Base-by-base conservation (phyloP, 345 rosid genomes). In the Isatis tinctoria region DNA sequence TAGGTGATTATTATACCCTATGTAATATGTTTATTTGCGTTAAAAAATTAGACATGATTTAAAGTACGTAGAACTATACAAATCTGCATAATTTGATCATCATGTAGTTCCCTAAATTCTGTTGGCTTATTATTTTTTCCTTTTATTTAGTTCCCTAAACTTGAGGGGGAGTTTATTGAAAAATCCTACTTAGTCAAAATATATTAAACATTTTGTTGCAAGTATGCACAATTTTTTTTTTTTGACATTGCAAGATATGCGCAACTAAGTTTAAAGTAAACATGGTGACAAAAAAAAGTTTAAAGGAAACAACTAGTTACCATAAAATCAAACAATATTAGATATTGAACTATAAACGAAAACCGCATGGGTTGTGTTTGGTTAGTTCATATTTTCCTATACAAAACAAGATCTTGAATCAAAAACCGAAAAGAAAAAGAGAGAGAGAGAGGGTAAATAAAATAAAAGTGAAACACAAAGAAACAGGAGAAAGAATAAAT, bases 301-400 rank as follows among this genome's bases (percentile, higher is more conserved):
- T 0, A 8, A 22, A 49, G 52, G 26, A 14, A 60, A 16, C 13
- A 32, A 60, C n/a, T 68, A 40, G 6, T 59, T 51, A 28, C 69
- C 36, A 68, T 33, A 67, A 61, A 53, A 11, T 40, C 17, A 53
- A 69, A 32, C 49, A 43, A 17, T 51, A 28, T 32, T 58, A 48
- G 67, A 66, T 59, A 59, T 54, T 48, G 35, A 59, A 13, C 10
- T 37, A 28, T 28, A 67, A 74, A 67, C 16, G 68, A 75, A 43
- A 74, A 39, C 20, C n/a, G 74, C 74, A 75, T 60, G 79, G 28
- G 11, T 75, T 51, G 69, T 51, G 47, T 30, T 59, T 68, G 74
- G 79, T 68, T 75, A 51, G 74, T 51, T 75, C 74, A 68, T 68
- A 69, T 51, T 51, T 67, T 67, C 56, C 22, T 52, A 58, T 36